phyloP scores from a whole-genome alignment of 345 rosid species.

The Ceriops tagal region DNA sequence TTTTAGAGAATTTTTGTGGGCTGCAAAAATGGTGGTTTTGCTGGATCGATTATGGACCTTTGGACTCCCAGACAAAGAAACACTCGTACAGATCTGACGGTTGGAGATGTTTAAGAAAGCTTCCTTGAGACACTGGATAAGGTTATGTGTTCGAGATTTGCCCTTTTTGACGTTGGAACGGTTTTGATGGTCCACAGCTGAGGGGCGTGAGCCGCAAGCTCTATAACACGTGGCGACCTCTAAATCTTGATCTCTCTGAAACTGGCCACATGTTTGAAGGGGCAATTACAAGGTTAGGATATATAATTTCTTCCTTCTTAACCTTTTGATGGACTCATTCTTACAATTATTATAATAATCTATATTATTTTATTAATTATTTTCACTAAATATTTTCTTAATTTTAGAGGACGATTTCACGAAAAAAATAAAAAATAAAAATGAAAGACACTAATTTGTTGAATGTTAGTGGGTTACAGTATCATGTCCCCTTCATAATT shows the following conservation, averaged over 20 bases:
- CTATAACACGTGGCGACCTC: slow-evolving; percentile 23
- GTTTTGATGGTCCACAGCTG: neutral
- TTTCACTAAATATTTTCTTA: too few relatives aligned
- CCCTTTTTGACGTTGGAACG: neutral
- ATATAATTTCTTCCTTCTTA: too few relatives aligned
- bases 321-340: too few relatives aligned
- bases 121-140: slow-evolving; percentile 25
- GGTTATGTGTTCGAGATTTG: slow-evolving; percentile 11
- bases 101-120: neutral
- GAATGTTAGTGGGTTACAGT: too few relatives aligned
- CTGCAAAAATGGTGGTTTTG: neutral
- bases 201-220: neutral
- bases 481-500: too few relatives aligned
- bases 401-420: too few relatives aligned
- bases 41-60: slow-evolving; percentile 5
- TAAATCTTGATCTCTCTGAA: neutral
- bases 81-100: slow-evolving; percentile 17
- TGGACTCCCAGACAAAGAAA: neutral
- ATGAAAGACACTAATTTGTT: too few relatives aligned
- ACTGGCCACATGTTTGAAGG: neutral
- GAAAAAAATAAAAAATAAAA: too few relatives aligned
- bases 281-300: too few relatives aligned
- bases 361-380: too few relatives aligned
- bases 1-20: neutral
- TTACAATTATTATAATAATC: too few relatives aligned